Evolutionary conservation across 441 rosid species (phyloP).

Genomic region (Populus hybrid): DNA sequence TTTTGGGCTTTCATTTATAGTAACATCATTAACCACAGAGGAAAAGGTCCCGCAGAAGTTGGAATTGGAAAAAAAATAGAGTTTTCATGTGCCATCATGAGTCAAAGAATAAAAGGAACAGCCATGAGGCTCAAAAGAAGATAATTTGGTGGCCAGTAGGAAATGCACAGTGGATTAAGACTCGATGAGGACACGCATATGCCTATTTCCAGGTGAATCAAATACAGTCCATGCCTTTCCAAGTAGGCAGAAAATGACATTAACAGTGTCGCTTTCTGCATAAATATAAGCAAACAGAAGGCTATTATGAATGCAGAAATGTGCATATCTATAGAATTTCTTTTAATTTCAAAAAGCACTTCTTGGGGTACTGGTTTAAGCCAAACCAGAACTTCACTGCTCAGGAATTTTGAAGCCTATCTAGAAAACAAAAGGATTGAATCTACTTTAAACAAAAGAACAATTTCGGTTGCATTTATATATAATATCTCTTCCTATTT

Average conservation of each 20-base stretch:
- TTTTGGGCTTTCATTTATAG: neutral
- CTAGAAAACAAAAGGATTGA: neutral
- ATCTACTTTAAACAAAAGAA: neutral
- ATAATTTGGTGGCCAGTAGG: neutral
- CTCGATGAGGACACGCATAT: neutral
- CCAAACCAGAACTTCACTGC: neutral
- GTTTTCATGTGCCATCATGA: neutral
- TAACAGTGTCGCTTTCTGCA: neutral
- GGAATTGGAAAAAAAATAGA: constrained; percentile 28
- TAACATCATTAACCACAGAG: neutral
- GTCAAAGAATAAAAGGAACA: neutral
- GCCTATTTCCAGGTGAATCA: too few species aligned
- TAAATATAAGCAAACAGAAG: neutral
- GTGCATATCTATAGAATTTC: neutral
- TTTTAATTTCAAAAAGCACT: neutral
- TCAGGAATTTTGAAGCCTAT: neutral
- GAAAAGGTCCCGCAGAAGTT: constrained; percentile 25
- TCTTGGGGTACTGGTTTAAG: neutral
- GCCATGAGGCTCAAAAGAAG: neutral
- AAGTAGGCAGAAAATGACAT: neutral
- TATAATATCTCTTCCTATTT: neutral
- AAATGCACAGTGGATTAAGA: neutral
- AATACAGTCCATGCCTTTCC: too few species aligned
- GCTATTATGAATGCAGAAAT: neutral
- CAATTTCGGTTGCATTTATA: neutral